Percentiles rank a stretch among this genome's conserved stretches.
Evolutionary conservation across 2,329 filamentous ascomycete species (phyloP).

Genomic region (Laburnicola sp.): DNA sequence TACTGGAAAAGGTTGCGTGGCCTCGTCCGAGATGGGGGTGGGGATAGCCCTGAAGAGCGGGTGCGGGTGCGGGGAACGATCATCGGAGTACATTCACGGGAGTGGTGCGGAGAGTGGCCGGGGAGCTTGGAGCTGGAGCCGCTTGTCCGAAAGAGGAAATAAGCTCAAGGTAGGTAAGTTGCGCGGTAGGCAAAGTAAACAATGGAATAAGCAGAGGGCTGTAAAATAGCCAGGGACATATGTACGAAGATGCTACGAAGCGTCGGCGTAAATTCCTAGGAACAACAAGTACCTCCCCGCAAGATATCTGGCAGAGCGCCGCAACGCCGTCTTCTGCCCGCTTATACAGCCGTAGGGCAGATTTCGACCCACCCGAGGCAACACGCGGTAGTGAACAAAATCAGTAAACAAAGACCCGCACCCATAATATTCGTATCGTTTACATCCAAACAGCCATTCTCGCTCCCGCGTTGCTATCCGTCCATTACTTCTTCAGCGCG

Average conservation of each 20-base stretch:
- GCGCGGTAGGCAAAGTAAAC: not conserved
- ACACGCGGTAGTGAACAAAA: not conserved
- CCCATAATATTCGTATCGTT: not conserved
- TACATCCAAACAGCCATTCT: not conserved
- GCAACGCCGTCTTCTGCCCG: constrained; percentile 21
- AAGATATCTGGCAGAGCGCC: constrained; percentile 22
- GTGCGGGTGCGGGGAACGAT: constrained; percentile 2
- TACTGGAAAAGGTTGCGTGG: too few species aligned
- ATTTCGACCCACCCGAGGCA: not conserved
- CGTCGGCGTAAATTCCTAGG: not conserved
- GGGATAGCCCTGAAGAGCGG: not conserved
- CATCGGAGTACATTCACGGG: not conserved
- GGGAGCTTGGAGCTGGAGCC: not conserved
- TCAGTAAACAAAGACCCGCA: not conserved
- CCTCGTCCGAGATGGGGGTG: too few species aligned
- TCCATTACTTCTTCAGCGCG: constrained; percentile 61
- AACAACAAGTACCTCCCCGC: not conserved
- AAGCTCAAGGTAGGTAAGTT: constrained; percentile 8
- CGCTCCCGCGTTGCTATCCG: not conserved
- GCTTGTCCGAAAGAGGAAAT: constrained; percentile 9
- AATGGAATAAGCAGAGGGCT: not conserved
- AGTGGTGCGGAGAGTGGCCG: not conserved
- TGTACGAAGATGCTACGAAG: not conserved
- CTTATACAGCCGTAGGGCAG: constrained; percentile 1
- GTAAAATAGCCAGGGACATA: not conserved